Evolutionary conservation across 2,329 filamentous ascomycete genomes (phyloP).

Genomic region (Graphiopsis chlorocephala): DNA sequence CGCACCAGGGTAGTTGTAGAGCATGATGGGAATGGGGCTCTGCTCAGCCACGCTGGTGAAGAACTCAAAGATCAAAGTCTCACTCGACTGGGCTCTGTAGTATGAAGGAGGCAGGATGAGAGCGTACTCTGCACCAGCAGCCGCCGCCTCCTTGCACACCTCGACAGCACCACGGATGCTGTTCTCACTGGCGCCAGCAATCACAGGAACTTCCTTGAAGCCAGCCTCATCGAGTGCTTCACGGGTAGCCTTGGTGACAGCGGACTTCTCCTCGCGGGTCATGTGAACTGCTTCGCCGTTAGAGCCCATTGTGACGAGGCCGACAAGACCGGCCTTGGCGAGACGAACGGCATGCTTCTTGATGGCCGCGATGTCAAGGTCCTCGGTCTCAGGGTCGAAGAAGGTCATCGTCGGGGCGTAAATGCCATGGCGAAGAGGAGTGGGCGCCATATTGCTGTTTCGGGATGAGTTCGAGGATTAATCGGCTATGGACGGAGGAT

Average conservation of each 20-base stretch:
- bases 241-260: slow-evolving; percentile 73
- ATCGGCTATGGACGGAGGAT: neutral
- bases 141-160: slow-evolving; percentile 63
- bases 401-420: slow-evolving; percentile 91
- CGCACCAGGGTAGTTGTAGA: slow-evolving; percentile 90
- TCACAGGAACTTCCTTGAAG: slow-evolving; percentile 71
- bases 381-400: slow-evolving; percentile 79
- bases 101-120: slow-evolving; percentile 79
- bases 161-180: slow-evolving; percentile 78
- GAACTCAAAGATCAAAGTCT: slow-evolving; percentile 70
- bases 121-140: slow-evolving; percentile 74
- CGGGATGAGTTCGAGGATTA: neutral
- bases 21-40: slow-evolving; percentile 72
- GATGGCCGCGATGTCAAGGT: slow-evolving; percentile 75
- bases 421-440: slow-evolving; percentile 74
- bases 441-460: slow-evolving; percentile 35
- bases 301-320: slow-evolving; percentile 83
- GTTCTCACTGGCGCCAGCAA: slow-evolving; percentile 78
- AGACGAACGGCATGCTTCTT: slow-evolving; percentile 78
- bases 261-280: slow-evolving; percentile 70
- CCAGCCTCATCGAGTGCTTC: slow-evolving; percentile 79
- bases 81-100: slow-evolving; percentile 74
- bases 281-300: slow-evolving; percentile 89
- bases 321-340: slow-evolving; percentile 72
- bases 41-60: slow-evolving; percentile 72